Base-by-base conservation (phyloP, 345 rosid species). In the Reutealis trisperma region DNA sequence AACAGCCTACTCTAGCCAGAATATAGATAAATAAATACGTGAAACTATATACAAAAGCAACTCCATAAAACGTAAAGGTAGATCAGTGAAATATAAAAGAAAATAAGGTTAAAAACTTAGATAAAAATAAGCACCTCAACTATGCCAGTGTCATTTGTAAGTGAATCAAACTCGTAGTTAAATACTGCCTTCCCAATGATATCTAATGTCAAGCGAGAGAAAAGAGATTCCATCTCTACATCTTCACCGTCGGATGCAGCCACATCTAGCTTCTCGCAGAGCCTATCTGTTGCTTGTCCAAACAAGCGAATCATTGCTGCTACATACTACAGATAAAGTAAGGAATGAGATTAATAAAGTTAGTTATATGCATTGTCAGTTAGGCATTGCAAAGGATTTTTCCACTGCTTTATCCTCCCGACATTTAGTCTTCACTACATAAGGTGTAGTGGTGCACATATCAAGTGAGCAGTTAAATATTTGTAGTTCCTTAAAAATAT, bases 221-320 rank as follows among this genome's bases (percentile, higher is more conserved):
- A 95, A 71, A 95, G 90, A 45, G 99, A 95, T 76, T 95, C 99
- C 97, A 95, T 92, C 86, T 95, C 99, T 47, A 87, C 96, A 76
- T 87, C 87, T 85, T 95, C 98, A 51, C 93, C 91, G 63, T 84
- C 84, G 60, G 90, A 82, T 81, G 96, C 94, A 80, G 98, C 98
- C 34, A 74, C 79, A 83, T 89, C 90, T 24, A 95, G 90, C 85
- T 93, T 95, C 78, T 83, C 75, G 79, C 98, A 92, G 74, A 95
- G 99, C 88, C 97, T 90, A 76, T 92, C 86, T 22, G 98, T 86
- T 76, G 96, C 94, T 87, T 89, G 79, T 75, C 93, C 96, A 70
- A 95, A 95, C 76, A 95, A 84, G 83, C 85, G 80, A 75, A 95
- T 89, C 99, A 95, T 95, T 69, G 98, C 94, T 49, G 93, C 88